Conservation (phyloP, 2,329 filamentous ascomycete genomes). For the Cryoendolithus antarcticus region DNA sequence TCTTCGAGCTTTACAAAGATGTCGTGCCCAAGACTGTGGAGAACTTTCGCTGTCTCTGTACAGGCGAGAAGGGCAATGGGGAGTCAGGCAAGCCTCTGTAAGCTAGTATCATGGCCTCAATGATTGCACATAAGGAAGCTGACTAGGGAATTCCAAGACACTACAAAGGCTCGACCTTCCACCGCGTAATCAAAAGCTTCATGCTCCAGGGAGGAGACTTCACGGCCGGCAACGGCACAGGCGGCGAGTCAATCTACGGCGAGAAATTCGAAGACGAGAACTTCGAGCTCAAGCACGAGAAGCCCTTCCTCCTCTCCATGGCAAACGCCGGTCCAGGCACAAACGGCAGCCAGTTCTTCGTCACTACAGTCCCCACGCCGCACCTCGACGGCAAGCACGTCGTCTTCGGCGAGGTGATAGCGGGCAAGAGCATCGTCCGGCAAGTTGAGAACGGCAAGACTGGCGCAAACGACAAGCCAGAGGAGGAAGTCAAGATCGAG, state of each 20-base stretch:
- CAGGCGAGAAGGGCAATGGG: slow-evolving; percentile 80
- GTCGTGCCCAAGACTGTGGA: slow-evolving; percentile 89
- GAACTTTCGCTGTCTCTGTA: slow-evolving; percentile 91
- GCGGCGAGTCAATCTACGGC: slow-evolving; percentile 94
- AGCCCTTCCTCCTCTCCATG: slow-evolving; percentile 91
- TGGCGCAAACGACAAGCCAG: slow-evolving; percentile 64
- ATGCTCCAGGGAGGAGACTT: slow-evolving; percentile 99
- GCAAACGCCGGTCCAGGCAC: slow-evolving; percentile 91
- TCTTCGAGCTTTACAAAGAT: slow-evolving; percentile 61
- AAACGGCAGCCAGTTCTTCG: slow-evolving; percentile 97
- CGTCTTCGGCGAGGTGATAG: slow-evolving; percentile 82
- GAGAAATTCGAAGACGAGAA: slow-evolving; percentile 97
- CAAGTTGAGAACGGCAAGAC: slow-evolving; percentile 78
- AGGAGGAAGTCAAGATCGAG: slow-evolving; percentile 57
- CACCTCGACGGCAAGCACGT: slow-evolving; percentile 82
- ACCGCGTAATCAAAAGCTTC: slow-evolving; percentile 95
- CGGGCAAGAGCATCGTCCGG: slow-evolving; percentile 81
- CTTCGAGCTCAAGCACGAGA: slow-evolving; percentile 82
- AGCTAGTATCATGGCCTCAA: too few relatives aligned
- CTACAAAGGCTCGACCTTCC: slow-evolving; percentile 87
- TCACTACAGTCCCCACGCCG: slow-evolving; percentile 88
- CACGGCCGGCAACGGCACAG: slow-evolving; percentile 85
- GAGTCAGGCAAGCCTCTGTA: slow-evolving; percentile 65
- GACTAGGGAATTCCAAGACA: slow-evolving; percentile 27
- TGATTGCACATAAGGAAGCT: too few relatives aligned